Evolutionary conservation across 306 rosid species (phyloP).

Genomic region (Sesbania bispinosa): DNA sequence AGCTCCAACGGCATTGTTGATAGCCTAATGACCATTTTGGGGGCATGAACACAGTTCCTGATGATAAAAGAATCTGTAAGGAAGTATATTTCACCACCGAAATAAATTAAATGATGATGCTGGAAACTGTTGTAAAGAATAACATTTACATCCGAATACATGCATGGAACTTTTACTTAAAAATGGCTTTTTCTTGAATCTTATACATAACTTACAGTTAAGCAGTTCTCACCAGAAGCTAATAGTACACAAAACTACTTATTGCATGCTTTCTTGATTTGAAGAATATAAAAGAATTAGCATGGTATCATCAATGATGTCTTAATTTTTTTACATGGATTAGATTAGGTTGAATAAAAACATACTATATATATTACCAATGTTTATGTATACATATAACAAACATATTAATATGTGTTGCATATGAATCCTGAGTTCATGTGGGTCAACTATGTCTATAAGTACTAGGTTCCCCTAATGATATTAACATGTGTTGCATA

Average conservation of each 20-base stretch:
- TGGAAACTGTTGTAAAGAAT: conserved; percentile 1
- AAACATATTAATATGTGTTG: conserved; percentile 2
- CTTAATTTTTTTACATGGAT: conserved; percentile 17
- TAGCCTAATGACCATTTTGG: conserved; percentile 96
- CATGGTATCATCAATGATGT: background rate
- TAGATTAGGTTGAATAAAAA: conserved; percentile 1
- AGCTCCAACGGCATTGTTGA: conserved; percentile 94
- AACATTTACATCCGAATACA: background rate
- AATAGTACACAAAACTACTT: background rate
- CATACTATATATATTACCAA: background rate
- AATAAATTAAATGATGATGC: conserved; percentile 9
- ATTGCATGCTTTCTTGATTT: background rate
- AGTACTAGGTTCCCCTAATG: conserved; percentile 2
- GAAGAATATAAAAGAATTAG: conserved; percentile 7
- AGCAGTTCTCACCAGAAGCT: background rate
- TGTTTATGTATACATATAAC: background rate
- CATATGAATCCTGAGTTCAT: background rate
- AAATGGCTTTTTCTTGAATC: background rate
- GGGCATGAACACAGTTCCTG: conserved; percentile 87
- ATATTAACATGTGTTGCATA: conserved; percentile 5
- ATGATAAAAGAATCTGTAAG: conserved; percentile 16
- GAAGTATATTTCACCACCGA: background rate
- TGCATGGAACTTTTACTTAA: background rate
- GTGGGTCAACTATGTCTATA: conserved; percentile 3
- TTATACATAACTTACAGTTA: background rate